Evolutionary conservation across 805 yeast species (phyloP).

Genomic region (Wickerhamomyces canadensis): DNA sequence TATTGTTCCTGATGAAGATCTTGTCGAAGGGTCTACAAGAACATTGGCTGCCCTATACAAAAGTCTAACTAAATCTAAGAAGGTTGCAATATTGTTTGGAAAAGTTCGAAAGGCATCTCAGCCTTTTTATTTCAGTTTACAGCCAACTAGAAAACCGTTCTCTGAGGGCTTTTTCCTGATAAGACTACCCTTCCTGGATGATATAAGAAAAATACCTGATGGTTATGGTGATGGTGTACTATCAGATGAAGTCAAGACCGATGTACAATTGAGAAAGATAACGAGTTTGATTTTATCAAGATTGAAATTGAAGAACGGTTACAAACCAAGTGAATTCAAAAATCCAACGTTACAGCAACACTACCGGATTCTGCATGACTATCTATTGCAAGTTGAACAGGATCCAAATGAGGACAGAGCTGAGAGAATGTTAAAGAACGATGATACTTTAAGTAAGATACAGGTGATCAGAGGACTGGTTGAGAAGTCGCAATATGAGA

Average conservation of each 20-base stretch:
- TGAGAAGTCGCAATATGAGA: slow-evolving; percentile 20
- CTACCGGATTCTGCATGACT: slow-evolving; percentile 57
- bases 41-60: slow-evolving; percentile 67
- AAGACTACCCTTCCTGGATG: slow-evolving; percentile 69
- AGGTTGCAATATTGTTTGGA: slow-evolving; percentile 73
- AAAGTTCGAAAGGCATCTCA: slow-evolving; percentile 44
- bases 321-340: slow-evolving; percentile 49
- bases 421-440: slow-evolving; percentile 20
- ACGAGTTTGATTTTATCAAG: slow-evolving; percentile 26
- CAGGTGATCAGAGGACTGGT: slow-evolving; percentile 26
- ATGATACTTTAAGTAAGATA: slow-evolving; percentile 30
- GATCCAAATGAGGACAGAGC: slow-evolving; percentile 5
- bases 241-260: slow-evolving; percentile 4
- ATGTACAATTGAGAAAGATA: slow-evolving; percentile 9
- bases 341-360: slow-evolving; percentile 70
- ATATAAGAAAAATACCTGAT: slow-evolving; percentile 61
- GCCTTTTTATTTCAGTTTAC: slow-evolving; percentile 54
- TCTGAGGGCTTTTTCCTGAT: slow-evolving; percentile 74
- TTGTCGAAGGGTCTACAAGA: slow-evolving; percentile 53
- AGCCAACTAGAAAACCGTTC: slow-evolving; percentile 42
- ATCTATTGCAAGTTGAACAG: slow-evolving; percentile 51
- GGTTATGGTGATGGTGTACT: slow-evolving; percentile 7
- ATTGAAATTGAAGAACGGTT: slow-evolving; percentile 41
- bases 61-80: slow-evolving; percentile 43
- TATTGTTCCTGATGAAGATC: slow-evolving; percentile 61